These are phyloP conservation scores for Quercus engelmannii DNA, from an alignment of 306 rosid genomes.

Conservation along the genomic window DNA sequence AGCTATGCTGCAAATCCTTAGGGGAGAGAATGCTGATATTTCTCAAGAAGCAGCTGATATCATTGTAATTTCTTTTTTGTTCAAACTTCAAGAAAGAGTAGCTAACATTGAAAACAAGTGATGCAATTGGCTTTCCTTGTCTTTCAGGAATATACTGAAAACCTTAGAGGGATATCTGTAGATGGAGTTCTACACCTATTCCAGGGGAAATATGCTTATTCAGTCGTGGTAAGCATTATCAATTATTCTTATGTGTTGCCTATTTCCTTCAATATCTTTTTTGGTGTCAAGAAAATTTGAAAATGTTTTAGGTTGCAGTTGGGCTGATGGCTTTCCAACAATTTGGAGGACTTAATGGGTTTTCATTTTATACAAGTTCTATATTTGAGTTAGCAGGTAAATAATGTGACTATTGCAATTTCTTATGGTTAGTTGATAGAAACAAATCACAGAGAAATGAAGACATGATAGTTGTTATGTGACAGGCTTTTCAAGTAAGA, in stretches of 20 bases:
- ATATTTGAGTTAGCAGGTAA: slow-evolving; percentile 24
- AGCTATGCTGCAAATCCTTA: not conserved
- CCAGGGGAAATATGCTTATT: not conserved
- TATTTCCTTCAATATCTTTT: not conserved
- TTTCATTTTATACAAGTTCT: slow-evolving; percentile 24
- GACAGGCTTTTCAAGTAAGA: slow-evolving; percentile 15
- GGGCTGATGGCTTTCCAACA: slow-evolving; percentile 41
- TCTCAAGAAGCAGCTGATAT: slow-evolving; percentile 1
- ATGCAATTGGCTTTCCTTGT: not conserved
- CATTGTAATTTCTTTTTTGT: not conserved
- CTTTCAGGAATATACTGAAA: not conserved
- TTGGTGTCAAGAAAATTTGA: not conserved
- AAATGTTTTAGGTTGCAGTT: slow-evolving; percentile 30
- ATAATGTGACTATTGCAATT: not conserved
- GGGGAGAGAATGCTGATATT: not conserved
- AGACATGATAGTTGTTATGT: not conserved
- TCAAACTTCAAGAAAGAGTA: not conserved
- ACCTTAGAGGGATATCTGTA: not conserved
- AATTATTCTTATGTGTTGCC: not conserved
- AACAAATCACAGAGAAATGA: not conserved
- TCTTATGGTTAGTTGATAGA: not conserved
- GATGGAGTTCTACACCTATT: not conserved
- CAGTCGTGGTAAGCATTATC: not conserved
- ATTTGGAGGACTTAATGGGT: slow-evolving; percentile 32
- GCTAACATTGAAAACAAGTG: not conserved